Evolutionary conservation across 805 yeast species (phyloP), one percentile per base, ranked within the genome.

Genomic region (Saturnispora gosingensis): DNA sequence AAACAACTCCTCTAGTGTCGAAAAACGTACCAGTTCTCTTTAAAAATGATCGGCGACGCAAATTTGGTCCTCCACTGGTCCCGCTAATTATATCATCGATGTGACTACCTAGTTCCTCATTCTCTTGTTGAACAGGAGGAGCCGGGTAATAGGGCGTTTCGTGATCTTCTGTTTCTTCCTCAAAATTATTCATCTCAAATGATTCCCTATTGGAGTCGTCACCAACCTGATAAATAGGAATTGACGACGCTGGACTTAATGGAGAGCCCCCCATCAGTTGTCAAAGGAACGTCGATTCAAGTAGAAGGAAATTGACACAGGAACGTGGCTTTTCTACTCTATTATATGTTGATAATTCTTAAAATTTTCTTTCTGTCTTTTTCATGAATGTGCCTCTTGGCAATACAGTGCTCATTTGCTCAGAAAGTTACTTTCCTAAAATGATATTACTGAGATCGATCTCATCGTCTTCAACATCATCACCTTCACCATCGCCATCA

Each of bases 1-100:
- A 32, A 7, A 46, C 54, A 11, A 40, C 18, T 10, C 56, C 53
- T 5, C 53, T 39, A 8, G 40, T 44, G 24, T 53, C 58, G 9
- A 55, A 34, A 15, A 53, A 20, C 1, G 58, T 53, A 10, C 49
- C 47, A 16, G 44, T 49, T 34, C 48, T 45, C 4, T 39, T 39
- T 9, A 54, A 39, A 16, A 49, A 32, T 9, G 51, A 49, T 18
- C 35, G 35, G 9, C 51, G 36, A 4, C 51, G 39, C 9, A 18
- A 38, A 38, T 38, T 38, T 3, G 13, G 22, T 7, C 42, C 22
- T 10, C 42, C 24, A 20, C 39, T 36, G 20, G 16, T 16, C 18
- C 22, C 22, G 15, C 42, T 13, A 38, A 38, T 24, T 2, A 18
- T 15, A 15, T 40, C 44, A 40, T 40, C 44, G 18, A 38, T 38